Percentiles rank a stretch among this genome's conserved stretches.
Evolutionary conservation across 305 asterid species (phyloP).

Genomic region (Plantago coronopus): DNA sequence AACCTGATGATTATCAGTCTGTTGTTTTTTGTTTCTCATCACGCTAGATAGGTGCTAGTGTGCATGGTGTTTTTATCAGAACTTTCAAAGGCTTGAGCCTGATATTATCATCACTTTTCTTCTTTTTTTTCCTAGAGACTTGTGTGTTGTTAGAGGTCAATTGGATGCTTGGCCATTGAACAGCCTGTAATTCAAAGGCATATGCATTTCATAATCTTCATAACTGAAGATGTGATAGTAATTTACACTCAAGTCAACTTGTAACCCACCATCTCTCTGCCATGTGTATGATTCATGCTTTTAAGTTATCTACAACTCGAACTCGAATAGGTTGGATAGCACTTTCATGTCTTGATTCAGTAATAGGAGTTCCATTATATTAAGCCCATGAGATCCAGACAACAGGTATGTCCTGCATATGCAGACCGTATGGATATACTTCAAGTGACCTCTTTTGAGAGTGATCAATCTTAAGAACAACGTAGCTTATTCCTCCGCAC

Average conservation of each 20-base stretch:
- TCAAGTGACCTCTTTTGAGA: not conserved
- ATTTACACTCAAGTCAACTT: not conserved
- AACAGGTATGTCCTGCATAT: not conserved
- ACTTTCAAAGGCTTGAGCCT: not conserved
- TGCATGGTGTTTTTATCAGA: not conserved
- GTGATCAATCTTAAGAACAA: not conserved
- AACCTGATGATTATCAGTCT: not conserved
- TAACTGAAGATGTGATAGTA: not conserved
- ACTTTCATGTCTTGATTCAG: not conserved
- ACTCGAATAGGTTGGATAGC: no score
- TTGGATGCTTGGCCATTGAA: not conserved
- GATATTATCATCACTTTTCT: no score
- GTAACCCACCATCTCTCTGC: not conserved
- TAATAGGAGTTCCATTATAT: not conserved
- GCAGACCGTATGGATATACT: not conserved
- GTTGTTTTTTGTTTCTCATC: not conserved
- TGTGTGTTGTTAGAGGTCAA: not conserved
- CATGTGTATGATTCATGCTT: not conserved
- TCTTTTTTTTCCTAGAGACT: no score
- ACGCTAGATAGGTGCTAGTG: not conserved
- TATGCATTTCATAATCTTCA: not conserved
- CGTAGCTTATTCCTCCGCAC: not conserved
- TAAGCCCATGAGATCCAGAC: not conserved
- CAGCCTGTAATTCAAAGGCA: not conserved
- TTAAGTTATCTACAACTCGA: not conserved